Base-by-base conservation (phyloP, 1,284 basidiomycete species). In the Papiliotrema terrestris region DNA sequence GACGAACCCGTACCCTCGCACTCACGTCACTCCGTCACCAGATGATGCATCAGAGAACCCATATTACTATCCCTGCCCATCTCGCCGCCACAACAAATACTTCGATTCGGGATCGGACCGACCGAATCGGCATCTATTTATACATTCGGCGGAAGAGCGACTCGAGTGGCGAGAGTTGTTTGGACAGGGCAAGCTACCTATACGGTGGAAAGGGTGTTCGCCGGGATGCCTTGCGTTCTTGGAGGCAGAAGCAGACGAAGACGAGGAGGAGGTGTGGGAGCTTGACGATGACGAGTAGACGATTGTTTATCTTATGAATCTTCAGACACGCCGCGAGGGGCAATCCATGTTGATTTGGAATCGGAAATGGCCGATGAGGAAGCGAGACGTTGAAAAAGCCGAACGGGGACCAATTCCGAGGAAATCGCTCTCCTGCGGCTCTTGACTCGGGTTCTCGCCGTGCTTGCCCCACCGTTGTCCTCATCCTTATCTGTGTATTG, bases 1-100 rank as follows among this genome's bases (percentile, higher is more conserved):
- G 29, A 15, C 57, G 17, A 62, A 72, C 38, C 59, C 60, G 0
- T 72, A 71, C 54, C 72, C 72, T 0, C 44, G 55, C 8, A 61
- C 66, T 4, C 55, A 66, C 52, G 43, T 54, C 22, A 39, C 63
- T 0, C 42, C 55, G 0, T 52, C 59, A 15, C 60, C 69, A 2
- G 74, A 76, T 41, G 73, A 77, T 43, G 74, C 70, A 1, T 65
- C 73, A 0, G 41, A 41, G 2, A 77, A 77, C 48, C 73, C 73
- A 19, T 76, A 67, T 53, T 75, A 64, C 51, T 56, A 59, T 22
- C 65, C 69, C 5, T 77, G 75, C 45, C 74, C 72, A 3, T 69
- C 69, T 4, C 71, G 70, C 0, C 61, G 65, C 3, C 75, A 77
- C 54, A 49, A 51, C 4, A 65, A 69, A 15, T 55, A 52, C 19